Conservation (phyloP, 208 protist species). For the Crithidia fasciculata region DNA sequence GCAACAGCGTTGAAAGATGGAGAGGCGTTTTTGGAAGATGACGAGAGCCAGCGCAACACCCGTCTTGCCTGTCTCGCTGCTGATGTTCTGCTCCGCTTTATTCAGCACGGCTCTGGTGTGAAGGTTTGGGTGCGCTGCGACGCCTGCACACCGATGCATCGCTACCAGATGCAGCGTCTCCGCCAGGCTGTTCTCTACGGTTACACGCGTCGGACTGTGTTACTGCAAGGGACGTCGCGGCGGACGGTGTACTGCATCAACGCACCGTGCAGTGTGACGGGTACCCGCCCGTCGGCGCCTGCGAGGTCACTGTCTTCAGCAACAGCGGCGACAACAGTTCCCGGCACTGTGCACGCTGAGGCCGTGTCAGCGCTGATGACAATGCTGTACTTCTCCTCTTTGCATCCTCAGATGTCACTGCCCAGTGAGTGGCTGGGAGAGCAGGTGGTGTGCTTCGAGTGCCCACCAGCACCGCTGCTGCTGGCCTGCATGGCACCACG, state of each 20-base stretch:
- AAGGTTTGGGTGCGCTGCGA: conserved; percentile 85
- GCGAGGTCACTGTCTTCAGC: neutral
- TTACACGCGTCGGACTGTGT: conserved; percentile 9
- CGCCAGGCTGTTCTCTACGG: conserved; percentile 64
- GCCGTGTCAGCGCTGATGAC: conserved; percentile 43
- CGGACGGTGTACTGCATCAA: conserved; percentile 20
- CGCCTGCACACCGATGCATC: conserved; percentile 48
- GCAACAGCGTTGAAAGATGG: neutral
- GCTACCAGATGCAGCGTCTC: conserved; percentile 57
- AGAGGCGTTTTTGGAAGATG: neutral
- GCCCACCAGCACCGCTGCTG: conserved; percentile 42
- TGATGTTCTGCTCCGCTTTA: conserved; percentile 44
- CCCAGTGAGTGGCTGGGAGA: conserved; percentile 85
- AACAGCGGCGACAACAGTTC: neutral
- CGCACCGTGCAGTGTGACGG: conserved; percentile 17
- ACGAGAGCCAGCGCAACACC: conserved; percentile 36
- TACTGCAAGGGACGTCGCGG: neutral
- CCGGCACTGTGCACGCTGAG: conserved; percentile 20
- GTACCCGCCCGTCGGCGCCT: neutral
- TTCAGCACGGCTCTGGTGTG: conserved; percentile 23
- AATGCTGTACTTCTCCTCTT: conserved; percentile 60
- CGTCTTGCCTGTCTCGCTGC: conserved; percentile 39
- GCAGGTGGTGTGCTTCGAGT: conserved; percentile 71
- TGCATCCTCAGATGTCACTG: conserved; percentile 35
- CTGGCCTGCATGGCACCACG: conserved; percentile 25